Percentiles rank a stretch among this genome's conserved stretches.
Conservation (phyloP, 345 rosid genomes). For the Citrus reticulata region DNA sequence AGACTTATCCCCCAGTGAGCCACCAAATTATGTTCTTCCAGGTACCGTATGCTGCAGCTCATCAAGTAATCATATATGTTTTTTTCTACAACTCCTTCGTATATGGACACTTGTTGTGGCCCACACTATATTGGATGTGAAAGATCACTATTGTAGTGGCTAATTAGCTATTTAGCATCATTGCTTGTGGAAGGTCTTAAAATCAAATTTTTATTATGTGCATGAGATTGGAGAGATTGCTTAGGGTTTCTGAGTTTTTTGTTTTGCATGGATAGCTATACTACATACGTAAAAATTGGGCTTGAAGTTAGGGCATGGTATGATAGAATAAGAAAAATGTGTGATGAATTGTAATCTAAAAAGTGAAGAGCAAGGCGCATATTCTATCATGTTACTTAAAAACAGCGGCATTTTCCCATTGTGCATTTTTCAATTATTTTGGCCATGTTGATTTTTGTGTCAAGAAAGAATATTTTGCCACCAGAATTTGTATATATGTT, state of each 20-base stretch:
- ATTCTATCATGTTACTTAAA: not conserved
- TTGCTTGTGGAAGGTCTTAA: not conserved
- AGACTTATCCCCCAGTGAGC: conserved; percentile 33
- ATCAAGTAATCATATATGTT: not conserved
- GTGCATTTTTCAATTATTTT: not conserved
- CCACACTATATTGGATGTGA: not conserved
- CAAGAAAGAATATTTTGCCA: not conserved
- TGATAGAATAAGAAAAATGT: not conserved
- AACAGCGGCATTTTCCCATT: not conserved
- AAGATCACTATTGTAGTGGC: not conserved
- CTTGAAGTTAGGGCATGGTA: not conserved
- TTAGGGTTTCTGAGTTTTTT: not conserved
- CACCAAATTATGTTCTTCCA: conserved; percentile 29
- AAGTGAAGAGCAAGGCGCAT: not conserved
- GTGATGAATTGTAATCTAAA: not conserved
- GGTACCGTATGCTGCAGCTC: conserved; percentile 28
- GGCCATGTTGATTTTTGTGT: not conserved
- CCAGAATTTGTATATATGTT: not conserved
- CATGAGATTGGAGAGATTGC: not conserved
- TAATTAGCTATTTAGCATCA: too few relatives aligned
- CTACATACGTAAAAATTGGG: not conserved
- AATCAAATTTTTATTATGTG: not conserved
- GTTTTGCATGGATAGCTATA: not conserved
- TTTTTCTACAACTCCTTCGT: not conserved
- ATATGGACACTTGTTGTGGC: not conserved